Conservation (phyloP, 371 early-diverging fungal species). For the Mucor circinelloides region DNA sequence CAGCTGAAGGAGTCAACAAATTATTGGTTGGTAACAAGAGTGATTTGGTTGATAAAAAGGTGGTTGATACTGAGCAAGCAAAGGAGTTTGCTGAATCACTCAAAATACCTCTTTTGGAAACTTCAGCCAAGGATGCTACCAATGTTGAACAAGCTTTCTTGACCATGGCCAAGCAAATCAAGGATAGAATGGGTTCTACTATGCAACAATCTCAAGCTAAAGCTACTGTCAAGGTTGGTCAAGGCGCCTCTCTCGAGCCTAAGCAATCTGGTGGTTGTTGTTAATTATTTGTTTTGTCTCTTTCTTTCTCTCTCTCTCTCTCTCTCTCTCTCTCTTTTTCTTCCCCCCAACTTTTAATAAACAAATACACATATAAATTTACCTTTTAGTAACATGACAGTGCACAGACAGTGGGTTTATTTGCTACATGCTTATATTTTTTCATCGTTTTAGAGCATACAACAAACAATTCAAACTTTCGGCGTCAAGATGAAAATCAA, state of each 20-base stretch:
- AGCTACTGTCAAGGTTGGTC: slow-evolving; percentile 53
- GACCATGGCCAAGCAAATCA: slow-evolving; percentile 90
- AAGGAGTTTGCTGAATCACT: slow-evolving; percentile 88
- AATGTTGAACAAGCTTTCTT: slow-evolving; percentile 97
- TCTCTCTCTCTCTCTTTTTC: background rate
- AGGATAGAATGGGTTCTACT: slow-evolving; percentile 62
- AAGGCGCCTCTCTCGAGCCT: slow-evolving; percentile 55
- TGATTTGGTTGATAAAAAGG: slow-evolving; percentile 92
- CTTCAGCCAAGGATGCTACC: slow-evolving; percentile 91
- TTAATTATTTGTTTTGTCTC: slow-evolving; percentile 27
- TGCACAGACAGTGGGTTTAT: background rate
- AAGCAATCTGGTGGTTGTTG: slow-evolving; percentile 57
- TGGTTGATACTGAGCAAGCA: slow-evolving; percentile 74
- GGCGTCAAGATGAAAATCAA: background rate
- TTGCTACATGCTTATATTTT: background rate
- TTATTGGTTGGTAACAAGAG: slow-evolving; percentile 99
- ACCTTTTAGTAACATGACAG: background rate
- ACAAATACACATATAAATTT: slow-evolving; percentile 1
- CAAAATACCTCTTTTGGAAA: slow-evolving; percentile 91
- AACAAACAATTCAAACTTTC: background rate
- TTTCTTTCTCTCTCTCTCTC: background rate
- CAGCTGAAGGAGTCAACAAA: slow-evolving; percentile 84
- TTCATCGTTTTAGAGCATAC: background rate
- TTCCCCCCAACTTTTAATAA: slow-evolving; percentile 3
- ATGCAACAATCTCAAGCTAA: slow-evolving; percentile 43